These are phyloP conservation scores for Elsinoe fawcettii DNA, from an alignment of 2,329 filamentous ascomycete genomes.

Conservation along the genomic window DNA sequence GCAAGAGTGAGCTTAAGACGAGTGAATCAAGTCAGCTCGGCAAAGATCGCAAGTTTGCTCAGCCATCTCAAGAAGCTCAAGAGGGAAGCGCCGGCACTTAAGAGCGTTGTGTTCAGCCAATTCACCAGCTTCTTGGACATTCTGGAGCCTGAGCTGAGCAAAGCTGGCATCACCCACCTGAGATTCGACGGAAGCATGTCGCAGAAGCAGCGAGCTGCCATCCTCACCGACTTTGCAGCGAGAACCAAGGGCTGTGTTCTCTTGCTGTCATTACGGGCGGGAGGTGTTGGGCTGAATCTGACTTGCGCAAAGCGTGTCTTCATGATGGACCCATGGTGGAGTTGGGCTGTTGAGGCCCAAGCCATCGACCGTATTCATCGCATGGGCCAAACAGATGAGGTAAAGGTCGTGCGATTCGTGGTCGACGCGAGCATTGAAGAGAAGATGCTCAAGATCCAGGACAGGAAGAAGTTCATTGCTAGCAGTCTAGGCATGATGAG, in stretches of 20 bases:
- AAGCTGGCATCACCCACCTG: constrained; percentile 67
- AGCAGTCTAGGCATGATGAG: constrained; percentile 89
- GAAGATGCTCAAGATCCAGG: constrained; percentile 87
- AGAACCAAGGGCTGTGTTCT: constrained; percentile 59
- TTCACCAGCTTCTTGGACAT: constrained; percentile 94
- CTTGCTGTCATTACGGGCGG: constrained; percentile 76
- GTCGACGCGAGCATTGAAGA: constrained; percentile 88
- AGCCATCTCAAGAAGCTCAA: constrained; percentile 64
- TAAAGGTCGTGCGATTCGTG: constrained; percentile 80
- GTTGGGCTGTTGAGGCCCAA: constrained; percentile 90
- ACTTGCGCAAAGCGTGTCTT: constrained; percentile 84
- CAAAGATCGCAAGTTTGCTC: constrained; percentile 78
- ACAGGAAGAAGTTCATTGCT: constrained; percentile 95
- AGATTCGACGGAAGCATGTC: constrained; percentile 86
- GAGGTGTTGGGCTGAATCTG: constrained; percentile 88
- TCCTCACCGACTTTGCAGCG: constrained; percentile 62
- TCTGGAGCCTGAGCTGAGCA: constrained; percentile 70
- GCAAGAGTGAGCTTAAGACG: constrained; percentile 53
- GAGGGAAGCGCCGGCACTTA: constrained; percentile 58
- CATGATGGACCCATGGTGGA: constrained; percentile 99
- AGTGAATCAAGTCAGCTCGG: constrained; percentile 63
- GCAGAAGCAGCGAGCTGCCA: constrained; percentile 73
- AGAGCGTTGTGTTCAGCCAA: constrained; percentile 92
- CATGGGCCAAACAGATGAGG: constrained; percentile 85
- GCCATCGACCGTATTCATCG: constrained; percentile 96